Conservation (phyloP, 768 basidiomycete species). For the Leccinum longicurvipes region DNA sequence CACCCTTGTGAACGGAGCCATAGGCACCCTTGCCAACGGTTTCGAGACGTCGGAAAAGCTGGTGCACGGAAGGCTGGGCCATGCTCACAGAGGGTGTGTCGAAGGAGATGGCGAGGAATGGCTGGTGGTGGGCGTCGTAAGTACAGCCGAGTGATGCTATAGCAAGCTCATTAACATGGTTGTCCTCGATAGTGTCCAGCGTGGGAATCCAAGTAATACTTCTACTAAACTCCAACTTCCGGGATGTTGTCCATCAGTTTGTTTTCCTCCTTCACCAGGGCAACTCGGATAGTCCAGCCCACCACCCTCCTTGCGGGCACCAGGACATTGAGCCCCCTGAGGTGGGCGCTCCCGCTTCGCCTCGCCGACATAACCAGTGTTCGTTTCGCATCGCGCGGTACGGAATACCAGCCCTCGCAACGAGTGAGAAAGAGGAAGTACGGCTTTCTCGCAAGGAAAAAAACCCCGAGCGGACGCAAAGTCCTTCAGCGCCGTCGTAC, state of each 20-base stretch:
- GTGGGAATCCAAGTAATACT: constrained; percentile 16
- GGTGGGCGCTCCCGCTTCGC: constrained; percentile 22
- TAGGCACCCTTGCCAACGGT: constrained; percentile 95
- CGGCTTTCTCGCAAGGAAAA: constrained; percentile 81
- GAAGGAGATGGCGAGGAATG: neutral
- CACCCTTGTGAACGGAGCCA: constrained; percentile 91
- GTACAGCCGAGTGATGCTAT: neutral
- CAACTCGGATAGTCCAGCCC: constrained; percentile 21
- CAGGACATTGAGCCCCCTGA: constrained; percentile 15
- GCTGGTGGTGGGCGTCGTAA: neutral
- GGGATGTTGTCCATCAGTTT: constrained; percentile 13
- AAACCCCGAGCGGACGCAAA: constrained; percentile 64
- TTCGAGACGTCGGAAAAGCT: constrained; percentile 82
- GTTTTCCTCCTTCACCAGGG: constrained; percentile 22
- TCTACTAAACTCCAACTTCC: neutral
- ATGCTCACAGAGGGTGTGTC: constrained; percentile 16
- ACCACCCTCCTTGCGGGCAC: constrained; percentile 6
- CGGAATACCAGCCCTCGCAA: constrained; percentile 97
- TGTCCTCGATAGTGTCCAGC: neutral
- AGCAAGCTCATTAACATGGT: constrained; percentile 1
- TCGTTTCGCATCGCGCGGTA: constrained; percentile 68
- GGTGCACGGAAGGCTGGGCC: constrained; percentile 64
- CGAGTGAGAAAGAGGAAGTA: constrained; percentile 89
- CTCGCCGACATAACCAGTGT: constrained; percentile 18
- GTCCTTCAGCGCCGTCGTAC: constrained; percentile 64